phyloP scores from a whole-genome alignment of 2,329 filamentous ascomycete genomes.

The Sarocladiaceae sp. region DNA sequence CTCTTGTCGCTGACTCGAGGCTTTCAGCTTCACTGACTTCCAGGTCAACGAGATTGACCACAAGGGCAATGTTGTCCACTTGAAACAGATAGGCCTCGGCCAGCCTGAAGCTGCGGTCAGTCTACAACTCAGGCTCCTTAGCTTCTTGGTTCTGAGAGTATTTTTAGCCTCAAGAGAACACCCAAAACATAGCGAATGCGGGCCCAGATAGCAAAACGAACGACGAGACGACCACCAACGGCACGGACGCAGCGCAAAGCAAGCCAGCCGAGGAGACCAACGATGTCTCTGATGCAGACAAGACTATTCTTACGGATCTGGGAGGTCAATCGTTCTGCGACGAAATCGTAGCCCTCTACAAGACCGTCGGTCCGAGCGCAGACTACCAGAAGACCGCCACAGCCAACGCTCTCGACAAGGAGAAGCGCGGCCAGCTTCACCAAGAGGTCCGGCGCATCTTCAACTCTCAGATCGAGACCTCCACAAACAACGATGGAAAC shows the following conservation, averaged over 20 bases:
- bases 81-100: conserved; percentile 44
- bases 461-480: conserved; percentile 70
- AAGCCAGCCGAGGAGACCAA: conserved; percentile 11
- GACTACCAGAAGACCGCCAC: conserved; percentile 24
- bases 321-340: conserved; percentile 34
- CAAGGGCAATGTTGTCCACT: conserved; percentile 70
- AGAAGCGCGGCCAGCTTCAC: conserved; percentile 44
- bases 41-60: conserved; percentile 83
- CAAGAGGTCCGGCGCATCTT: conserved; percentile 75
- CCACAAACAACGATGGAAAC: conserved; percentile 53
- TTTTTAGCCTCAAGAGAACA: background rate
- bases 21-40: conserved; percentile 79
- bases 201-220: conserved; percentile 2
- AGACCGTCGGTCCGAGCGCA: conserved; percentile 26
- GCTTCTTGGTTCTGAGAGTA: too few relatives aligned
- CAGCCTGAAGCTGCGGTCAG: conserved; percentile 14
- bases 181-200: background rate
- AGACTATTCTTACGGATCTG: conserved; percentile 32
- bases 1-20: background rate
- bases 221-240: conserved; percentile 16
- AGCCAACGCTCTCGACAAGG: conserved; percentile 36
- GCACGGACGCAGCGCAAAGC: background rate
- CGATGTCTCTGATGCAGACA: conserved; percentile 28
- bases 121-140: background rate
- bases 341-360: conserved; percentile 37